phyloP scores from a whole-genome alignment of 2,329 filamentous ascomycete species.

The Penicillium oxalicum region DNA sequence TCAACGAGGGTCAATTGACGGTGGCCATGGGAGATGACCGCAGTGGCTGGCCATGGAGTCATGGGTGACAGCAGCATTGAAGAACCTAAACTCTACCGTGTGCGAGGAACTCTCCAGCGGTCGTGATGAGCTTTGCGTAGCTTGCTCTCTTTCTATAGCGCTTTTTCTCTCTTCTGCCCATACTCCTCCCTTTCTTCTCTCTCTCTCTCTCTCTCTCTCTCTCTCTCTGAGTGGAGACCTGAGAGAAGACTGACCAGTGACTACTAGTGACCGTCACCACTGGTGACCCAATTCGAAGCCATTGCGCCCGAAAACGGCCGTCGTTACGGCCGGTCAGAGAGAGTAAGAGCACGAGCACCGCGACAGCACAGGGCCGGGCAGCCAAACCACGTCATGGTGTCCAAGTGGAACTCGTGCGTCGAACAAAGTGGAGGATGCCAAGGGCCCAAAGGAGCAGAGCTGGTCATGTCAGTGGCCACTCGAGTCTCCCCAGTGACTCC shows the following conservation, averaged over 20 bases:
- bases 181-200: no score
- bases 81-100: not conserved
- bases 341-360: not conserved
- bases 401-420: not conserved
- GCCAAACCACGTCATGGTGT: conserved; percentile 1
- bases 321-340: not conserved
- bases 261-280: no score
- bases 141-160: no score
- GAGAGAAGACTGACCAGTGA: not conserved
- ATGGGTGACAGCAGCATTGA: not conserved
- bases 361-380: no score
- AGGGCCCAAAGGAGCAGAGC: not conserved
- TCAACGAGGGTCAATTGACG: no score
- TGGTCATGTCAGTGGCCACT: not conserved
- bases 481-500: not conserved
- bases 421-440: not conserved
- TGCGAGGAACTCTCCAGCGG: no score
- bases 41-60: not conserved
- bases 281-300: not conserved
- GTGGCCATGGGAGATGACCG: not conserved
- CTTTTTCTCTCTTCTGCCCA: no score
- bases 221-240: not conserved
- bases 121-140: no score
- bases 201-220: no score
- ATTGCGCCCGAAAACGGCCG: conserved; percentile 2